phyloP scores from a whole-genome alignment of 2,329 filamentous ascomycete genomes.

The Aspergillus persii region DNA sequence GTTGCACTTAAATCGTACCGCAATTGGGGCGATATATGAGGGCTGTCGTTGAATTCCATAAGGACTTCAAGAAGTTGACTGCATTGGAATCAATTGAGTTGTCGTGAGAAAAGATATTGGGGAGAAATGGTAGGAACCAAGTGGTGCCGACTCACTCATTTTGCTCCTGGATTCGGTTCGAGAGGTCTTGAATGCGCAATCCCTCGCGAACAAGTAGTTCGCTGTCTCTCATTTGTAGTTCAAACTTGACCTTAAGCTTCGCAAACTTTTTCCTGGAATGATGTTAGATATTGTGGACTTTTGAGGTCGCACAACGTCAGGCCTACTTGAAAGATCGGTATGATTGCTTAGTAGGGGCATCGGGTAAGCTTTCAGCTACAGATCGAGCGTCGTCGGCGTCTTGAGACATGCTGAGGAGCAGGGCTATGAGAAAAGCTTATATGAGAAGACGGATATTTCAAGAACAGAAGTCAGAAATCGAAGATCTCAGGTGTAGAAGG shows the following conservation, averaged over 20 bases:
- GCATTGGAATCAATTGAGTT: slow-evolving; percentile 14
- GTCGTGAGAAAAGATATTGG: not conserved
- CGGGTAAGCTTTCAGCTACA: slow-evolving; percentile 31
- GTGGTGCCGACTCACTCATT: slow-evolving; percentile 69
- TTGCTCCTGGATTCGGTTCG: slow-evolving; percentile 80
- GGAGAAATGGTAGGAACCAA: not conserved
- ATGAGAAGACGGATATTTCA: not conserved
- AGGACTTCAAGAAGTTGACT: slow-evolving; percentile 88
- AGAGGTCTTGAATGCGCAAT: slow-evolving; percentile 74
- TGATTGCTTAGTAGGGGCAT: slow-evolving; percentile 49
- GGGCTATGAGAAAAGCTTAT: not conserved
- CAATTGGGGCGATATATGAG: slow-evolving; percentile 71
- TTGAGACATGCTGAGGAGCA: slow-evolving; percentile 30
- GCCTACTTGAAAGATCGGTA: slow-evolving; percentile 67
- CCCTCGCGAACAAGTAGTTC: slow-evolving; percentile 68
- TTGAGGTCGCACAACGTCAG: not conserved
- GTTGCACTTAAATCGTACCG: slow-evolving; percentile 66
- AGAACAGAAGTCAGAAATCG: not conserved
- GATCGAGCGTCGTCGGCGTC: slow-evolving; percentile 28
- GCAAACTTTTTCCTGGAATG: slow-evolving; percentile 77
- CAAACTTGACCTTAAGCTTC: slow-evolving; percentile 78
- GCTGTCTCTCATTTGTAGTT: slow-evolving; percentile 73
- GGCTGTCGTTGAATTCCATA: slow-evolving; percentile 81
- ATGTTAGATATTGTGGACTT: slow-evolving; percentile 7
- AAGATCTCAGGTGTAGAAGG: not conserved